Evolutionary conservation across 2,329 filamentous ascomycete species (phyloP).

Genomic region (Phyllosticta citriasiana): DNA sequence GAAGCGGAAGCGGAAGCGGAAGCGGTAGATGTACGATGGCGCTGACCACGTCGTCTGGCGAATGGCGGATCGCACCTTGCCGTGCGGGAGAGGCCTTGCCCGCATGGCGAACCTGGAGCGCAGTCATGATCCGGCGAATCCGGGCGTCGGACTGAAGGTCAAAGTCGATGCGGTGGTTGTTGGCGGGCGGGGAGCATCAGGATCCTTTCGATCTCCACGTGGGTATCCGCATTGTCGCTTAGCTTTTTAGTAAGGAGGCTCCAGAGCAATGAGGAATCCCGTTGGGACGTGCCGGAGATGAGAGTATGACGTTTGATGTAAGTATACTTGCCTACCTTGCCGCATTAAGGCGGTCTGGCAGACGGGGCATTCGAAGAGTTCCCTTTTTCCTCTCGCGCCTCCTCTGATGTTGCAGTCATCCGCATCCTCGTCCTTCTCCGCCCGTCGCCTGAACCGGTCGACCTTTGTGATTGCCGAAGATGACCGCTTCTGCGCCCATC

Average conservation of each 20-base stretch:
- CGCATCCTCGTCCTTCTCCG: constrained; percentile 23
- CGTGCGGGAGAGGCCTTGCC: not conserved
- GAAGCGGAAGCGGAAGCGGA: not conserved
- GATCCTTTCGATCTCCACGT: not conserved
- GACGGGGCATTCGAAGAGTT: not conserved
- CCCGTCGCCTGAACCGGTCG: constrained; percentile 28
- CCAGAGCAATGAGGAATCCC: not conserved
- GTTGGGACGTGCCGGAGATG: not conserved
- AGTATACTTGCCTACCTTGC: not conserved
- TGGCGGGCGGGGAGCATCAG: not conserved
- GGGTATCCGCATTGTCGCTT: not conserved
- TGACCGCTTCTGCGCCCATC: constrained; percentile 34
- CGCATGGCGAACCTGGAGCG: not conserved
- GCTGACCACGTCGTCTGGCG: not conserved
- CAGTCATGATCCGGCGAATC: not conserved
- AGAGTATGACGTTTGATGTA: not conserved
- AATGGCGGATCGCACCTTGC: not conserved
- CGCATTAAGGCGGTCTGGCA: not conserved
- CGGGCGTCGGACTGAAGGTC: not conserved
- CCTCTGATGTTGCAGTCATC: not conserved
- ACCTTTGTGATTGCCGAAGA: constrained; percentile 38
- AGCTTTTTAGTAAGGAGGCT: not conserved
- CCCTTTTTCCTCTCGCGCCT: not conserved
- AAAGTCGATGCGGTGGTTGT: not conserved
- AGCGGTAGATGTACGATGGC: not conserved